Base-by-base conservation (phyloP, 164 flowering plant species). In the Magnolia changhungtana region DNA sequence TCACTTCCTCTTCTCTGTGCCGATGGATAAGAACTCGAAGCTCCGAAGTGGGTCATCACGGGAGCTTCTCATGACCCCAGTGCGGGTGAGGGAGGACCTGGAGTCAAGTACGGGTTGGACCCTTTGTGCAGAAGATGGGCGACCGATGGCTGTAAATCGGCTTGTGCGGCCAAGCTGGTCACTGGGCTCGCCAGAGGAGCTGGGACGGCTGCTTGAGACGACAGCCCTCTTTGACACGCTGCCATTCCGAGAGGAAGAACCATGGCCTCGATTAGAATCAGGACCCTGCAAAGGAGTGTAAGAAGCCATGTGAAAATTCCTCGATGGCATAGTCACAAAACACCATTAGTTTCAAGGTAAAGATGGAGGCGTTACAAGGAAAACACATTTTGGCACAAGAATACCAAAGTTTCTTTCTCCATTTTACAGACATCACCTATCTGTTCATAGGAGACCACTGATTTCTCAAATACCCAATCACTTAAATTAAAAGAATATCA, bases 1-100 rank as follows among this genome's bases (percentile, higher is more conserved):
- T 78, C 73, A 83, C 71, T 87, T 87, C 81, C 84, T 81, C 77
- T 82, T 87, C 61, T 86, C 89, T 3, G 81, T 20, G 69, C 86
- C 85, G 68, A 87, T 84, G 16, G 88, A 82, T 4, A 87, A 82
- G 64, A 87, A 83, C 77, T 85, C 89, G 64, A 87, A 85, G 79
- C 88, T 87, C 58, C 88, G 79, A 37, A 83, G 75, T 31, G 81
- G 72, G 55, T 87, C 87, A 52, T 85, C 86, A 11, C 86, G 78
- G 67, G 74, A 72, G 63, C 77, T 78, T 74, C 79, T 81, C 67
- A 83, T 27, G 9, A 72, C 80, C 13, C 78, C 50, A n/a, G 72
- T 65, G 63, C 84, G 83, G 65, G 81, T n/a, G 69, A 81, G 29
- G 27, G 82, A 76, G 1, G 88, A 64, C 76, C 80, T 81, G 72